phyloP scores from a whole-genome alignment of 345 rosid genomes.

The Aquilaria sinensis region DNA sequence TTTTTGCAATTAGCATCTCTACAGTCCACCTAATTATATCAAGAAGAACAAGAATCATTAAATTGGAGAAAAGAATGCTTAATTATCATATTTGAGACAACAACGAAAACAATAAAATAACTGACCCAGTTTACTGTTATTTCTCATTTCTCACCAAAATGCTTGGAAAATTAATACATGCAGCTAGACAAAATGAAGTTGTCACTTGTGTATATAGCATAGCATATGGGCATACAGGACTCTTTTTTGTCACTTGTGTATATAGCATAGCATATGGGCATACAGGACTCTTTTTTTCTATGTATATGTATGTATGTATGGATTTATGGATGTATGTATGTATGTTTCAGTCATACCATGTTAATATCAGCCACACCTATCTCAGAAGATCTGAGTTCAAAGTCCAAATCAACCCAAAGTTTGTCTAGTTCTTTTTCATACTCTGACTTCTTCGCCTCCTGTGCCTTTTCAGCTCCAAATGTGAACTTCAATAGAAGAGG shows the following conservation, averaged over 20 bases:
- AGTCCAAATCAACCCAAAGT: constrained; percentile 55
- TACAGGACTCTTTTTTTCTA: neutral
- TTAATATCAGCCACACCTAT: constrained; percentile 14
- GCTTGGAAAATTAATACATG: neutral
- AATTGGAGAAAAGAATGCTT: too few relatives aligned
- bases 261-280: too few relatives aligned
- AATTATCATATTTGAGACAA: too few relatives aligned
- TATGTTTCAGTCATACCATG: constrained; percentile 22
- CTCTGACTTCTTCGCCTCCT: constrained; percentile 31
- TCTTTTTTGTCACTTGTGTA: neutral
- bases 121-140: too few relatives aligned
- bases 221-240: neutral
- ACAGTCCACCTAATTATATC: constrained; percentile 9
- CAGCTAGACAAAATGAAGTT: neutral
- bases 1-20: constrained; percentile 4
- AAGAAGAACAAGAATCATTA: constrained; percentile 4
- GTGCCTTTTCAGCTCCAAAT: constrained; percentile 34
- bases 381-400: constrained; percentile 24
- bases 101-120: too few relatives aligned
- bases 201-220: neutral
- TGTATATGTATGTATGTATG: too few relatives aligned
- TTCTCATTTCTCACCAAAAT: neutral
- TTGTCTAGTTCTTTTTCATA: constrained; percentile 34
- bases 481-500: constrained; percentile 30
- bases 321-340: too few relatives aligned